Evolutionary conservation across 306 rosid species (phyloP), one percentile per base, ranked within the genome.

Genomic region (Arachis hypogaea): DNA sequence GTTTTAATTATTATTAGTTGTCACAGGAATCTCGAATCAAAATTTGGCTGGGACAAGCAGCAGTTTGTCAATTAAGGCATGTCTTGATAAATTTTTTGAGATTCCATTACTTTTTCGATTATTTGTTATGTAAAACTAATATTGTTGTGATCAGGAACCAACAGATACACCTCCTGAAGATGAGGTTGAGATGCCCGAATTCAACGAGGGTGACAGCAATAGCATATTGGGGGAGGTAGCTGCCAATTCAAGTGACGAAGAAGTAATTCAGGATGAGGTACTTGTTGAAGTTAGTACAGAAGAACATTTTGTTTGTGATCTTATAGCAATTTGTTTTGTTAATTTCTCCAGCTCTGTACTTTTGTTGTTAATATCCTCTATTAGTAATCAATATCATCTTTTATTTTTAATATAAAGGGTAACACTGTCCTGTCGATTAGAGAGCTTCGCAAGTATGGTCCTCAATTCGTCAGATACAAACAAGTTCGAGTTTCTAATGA

Each of bases 181-280:
- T 72, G 90, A 84, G 76, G 86, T 86, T 68, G 89, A 86, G 76
- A 77, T 81, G 82, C 94, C 91, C 1, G 85, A 84, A 38, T 86
- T 86, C 74, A 77, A 77, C 7, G 87, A 84, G 69, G 78, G 46
- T 55, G 54, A 77, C 46, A 46, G 52, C 22, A 38, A 3, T 22
- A 4, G 30, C 47, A 12, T 71, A 54, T 62, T 40, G 4, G 74
- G 77, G 66, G 74, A 74, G 77, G 77, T 72, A 45, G 80, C 63
- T 59, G 73, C 80, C 40, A 58, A 81, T 73, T 66, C 82, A 11
- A 71, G 60, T 10, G 84, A 77, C 6, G 88, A 83, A 59, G 89
- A 83, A 38, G 72, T 60, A 8, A 80, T 68, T 68, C 76, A 79
- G 28, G 68, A 80, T 6, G 78, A 76, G 86, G 89, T 87, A 82